Evolutionary conservation across 2,329 filamentous ascomycete species (phyloP).

Genomic region (Mollisiaceae sp.): DNA sequence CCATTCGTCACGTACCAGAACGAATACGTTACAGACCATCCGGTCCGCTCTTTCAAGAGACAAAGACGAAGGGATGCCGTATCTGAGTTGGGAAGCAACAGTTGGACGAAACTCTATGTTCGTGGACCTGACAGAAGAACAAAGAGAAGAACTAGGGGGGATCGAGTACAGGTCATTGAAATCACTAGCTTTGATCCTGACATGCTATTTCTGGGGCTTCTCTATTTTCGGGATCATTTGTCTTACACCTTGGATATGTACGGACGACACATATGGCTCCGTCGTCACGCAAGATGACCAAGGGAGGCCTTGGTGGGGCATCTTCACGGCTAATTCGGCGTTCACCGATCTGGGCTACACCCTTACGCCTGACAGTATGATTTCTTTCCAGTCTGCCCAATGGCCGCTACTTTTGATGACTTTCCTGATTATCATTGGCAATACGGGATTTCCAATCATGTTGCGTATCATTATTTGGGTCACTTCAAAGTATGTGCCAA

Average conservation of each 20-base stretch:
- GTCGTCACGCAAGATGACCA: conserved; percentile 67
- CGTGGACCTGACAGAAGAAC: conserved; percentile 83
- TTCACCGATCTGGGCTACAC: conserved; percentile 97
- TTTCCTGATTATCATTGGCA: conserved; percentile 92
- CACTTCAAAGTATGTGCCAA: conserved; percentile 68
- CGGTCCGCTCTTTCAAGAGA: conserved; percentile 49
- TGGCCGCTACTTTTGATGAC: conserved; percentile 78
- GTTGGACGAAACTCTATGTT: conserved; percentile 94
- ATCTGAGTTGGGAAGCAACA: conserved; percentile 92
- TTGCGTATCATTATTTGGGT: conserved; percentile 92
- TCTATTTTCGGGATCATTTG: conserved; percentile 76
- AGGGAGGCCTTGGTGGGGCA: conserved; percentile 83
- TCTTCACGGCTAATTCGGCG: conserved; percentile 85
- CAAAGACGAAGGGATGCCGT: conserved; percentile 73
- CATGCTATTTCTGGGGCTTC: conserved; percentile 83
- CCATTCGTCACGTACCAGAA: conserved; percentile 26
- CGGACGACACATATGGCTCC: conserved; percentile 63
- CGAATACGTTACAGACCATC: conserved; percentile 62
- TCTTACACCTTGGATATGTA: conserved; percentile 80
- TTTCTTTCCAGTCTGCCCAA: conserved; percentile 78
- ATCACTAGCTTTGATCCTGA: conserved; percentile 78
- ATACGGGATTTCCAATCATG: conserved; percentile 95
- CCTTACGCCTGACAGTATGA: conserved; percentile 92
- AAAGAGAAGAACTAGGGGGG: conserved; percentile 92
- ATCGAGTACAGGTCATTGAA: conserved; percentile 96